Percentiles rank a stretch among this genome's conserved stretches.
Conservation (phyloP, 1,284 basidiomycete species). For the Naganishia sp. region DNA sequence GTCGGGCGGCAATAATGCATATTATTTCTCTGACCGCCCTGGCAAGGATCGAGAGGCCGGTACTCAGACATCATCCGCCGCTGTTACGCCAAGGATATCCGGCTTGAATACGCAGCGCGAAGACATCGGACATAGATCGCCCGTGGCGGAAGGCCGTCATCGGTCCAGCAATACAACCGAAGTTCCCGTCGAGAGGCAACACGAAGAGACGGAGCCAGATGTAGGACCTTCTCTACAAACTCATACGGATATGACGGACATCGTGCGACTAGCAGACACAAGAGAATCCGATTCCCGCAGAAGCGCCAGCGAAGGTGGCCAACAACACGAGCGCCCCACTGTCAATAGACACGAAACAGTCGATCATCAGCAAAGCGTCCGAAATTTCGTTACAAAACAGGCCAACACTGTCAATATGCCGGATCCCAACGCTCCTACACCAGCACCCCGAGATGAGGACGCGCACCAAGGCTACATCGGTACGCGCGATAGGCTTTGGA, state of each 20-base stretch:
- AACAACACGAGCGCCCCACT: neutral
- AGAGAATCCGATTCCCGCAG: neutral
- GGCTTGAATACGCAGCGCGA: neutral
- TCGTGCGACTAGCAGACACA: constrained; percentile 20
- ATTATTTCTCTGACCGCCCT: constrained; percentile 28
- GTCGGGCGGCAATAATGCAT: neutral
- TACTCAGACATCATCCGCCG: neutral
- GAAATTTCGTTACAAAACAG: constrained; percentile 45
- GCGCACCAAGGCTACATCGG: neutral
- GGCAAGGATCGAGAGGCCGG: constrained; percentile 12
- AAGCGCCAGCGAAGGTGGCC: constrained; percentile 3
- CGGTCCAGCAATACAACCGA: neutral
- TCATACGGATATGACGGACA: constrained; percentile 23
- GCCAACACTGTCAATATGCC: constrained; percentile 40
- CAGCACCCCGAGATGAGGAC: constrained; percentile 1
- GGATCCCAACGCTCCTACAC: constrained; percentile 30
- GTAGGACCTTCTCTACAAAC: constrained; percentile 20
- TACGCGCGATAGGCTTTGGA: neutral
- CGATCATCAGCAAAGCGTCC: constrained; percentile 37
- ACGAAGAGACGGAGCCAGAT: constrained; percentile 21
- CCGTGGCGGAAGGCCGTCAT: neutral
- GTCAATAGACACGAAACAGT: constrained; percentile 22
- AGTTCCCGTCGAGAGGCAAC: neutral
- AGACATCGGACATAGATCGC: neutral
- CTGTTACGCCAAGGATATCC: neutral